Evolutionary conservation across 495 filamentous ascomycete species (phyloP), one percentile per base, ranked within the genome.

Genomic region (Tirmania nivea): DNA sequence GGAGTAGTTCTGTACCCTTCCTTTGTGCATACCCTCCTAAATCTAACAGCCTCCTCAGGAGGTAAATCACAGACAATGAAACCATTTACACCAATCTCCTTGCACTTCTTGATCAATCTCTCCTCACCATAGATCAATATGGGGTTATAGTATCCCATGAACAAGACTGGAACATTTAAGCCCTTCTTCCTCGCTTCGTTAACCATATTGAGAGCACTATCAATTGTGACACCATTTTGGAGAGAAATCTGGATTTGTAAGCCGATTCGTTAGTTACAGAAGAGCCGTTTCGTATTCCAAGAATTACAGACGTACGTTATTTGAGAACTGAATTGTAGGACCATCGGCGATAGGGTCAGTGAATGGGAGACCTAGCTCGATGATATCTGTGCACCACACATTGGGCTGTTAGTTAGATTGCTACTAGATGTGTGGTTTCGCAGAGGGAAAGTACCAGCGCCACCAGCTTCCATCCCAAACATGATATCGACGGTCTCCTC

Each of bases 141-240:
- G 0, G 90, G 90, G 69, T 99, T 99, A 68, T 94, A 99, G 75
- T 99, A 99, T 54, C 90, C 90, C 90, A 99, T 99, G 57, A 99
- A 74, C 54, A 99, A 69, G 39, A 99, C 71, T 7, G 90, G 90
- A 1, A 80, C 79, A 56, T 70, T 78, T 51, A 96, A 69, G 25
- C 92, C 92, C 48, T 73, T 74, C 53, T 72, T 69, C 55, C 90
- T 75, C 20, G 89, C 83, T 48, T 81, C 71, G 59, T 81, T 76
- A 31, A 94, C 80, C 67, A 89, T 85, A 58, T 83, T 72, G 34
- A 99, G 73, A 10, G 81, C 80, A 19, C 74, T 77, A 51, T 75
- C 70, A 56, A 92, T 80, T 7, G 81, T 92, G 52, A 94, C 82
- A 52, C 89, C 88, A 71, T 96, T 86, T 52, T 78, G 70, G 17